Evolutionary conservation across 2,329 filamentous ascomycete genomes (phyloP), one percentile per base, ranked within the genome.

Genomic region (Penicillium sp.): DNA sequence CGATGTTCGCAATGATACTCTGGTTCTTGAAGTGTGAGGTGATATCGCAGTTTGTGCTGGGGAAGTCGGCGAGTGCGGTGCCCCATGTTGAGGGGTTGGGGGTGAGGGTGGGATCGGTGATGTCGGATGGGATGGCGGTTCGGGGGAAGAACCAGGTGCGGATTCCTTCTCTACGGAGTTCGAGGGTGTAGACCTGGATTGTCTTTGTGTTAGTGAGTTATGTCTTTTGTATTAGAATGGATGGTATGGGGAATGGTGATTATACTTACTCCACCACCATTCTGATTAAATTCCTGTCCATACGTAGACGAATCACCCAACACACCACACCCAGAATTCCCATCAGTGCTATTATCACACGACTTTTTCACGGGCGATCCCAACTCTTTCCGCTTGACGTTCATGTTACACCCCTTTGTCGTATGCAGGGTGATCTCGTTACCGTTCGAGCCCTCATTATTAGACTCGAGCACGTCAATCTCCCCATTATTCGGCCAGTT

Each of bases 401-500:
- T 73, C 73, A 78, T 77, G 77, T 85, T 86, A 59, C 79, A 81
- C 68, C 86, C 88, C 12, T 75, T 75, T 0, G 76, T 83, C 2
- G 86, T 87, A 77, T 89, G 87, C 47, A 89, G 79, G 3, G 86
- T 85, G 76, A 89, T 82, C 65, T 83, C 79, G 71, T 88, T 88
- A 35, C 87, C 86, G 17, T 80, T 75, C 2, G 75, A 77, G 42
- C 78, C 86, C 53, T 81, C 73, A 74, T 89, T 88, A 58, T 82
- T 81, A 9, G 85, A 80, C 73, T 89, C 87, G 74, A 89, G 81
- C 26, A 89, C 70, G 71, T 89, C 87, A 63, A 89, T 88, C 73
- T 90, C 88, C 61, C 88, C 88, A 65, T 89, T 81, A 5, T 73
- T 68, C 3, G 89, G 88, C 88, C 88, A 89, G 76, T 88, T 83